Conservation (phyloP, 306 rosid genomes). For the Prunus padus region DNA sequence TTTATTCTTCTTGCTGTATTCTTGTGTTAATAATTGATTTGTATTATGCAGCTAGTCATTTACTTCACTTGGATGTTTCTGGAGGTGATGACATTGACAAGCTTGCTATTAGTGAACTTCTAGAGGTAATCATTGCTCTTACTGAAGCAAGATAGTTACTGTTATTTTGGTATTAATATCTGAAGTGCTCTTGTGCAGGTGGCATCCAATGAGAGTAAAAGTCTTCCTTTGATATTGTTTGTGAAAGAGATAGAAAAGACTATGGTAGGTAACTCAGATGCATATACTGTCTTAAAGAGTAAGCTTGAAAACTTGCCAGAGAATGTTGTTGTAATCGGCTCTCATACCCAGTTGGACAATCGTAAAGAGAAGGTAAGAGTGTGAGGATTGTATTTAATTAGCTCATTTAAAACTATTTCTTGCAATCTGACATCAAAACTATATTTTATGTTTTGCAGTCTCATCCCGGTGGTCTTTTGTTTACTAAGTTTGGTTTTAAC, state of each 20-base stretch:
- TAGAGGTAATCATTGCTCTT: conserved; percentile 59
- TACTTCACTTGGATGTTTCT: conserved; percentile 62
- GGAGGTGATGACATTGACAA: conserved; percentile 82
- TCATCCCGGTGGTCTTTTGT: conserved; percentile 79
- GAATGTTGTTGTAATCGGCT: conserved; percentile 82
- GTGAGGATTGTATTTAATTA: conserved; percentile 22
- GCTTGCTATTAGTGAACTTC: conserved; percentile 71
- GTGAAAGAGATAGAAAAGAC: conserved; percentile 89
- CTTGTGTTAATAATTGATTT: conserved; percentile 20
- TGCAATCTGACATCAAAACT: conserved; percentile 13
- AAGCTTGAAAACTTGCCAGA: conserved; percentile 72
- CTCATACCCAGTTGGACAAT: conserved; percentile 79
- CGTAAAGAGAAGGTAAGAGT: conserved; percentile 81
- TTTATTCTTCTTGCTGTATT: conserved; percentile 5
- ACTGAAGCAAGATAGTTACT: conserved; percentile 17
- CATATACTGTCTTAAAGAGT: conserved; percentile 51
- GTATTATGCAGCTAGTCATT: conserved; percentile 60
- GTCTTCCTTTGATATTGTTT: conserved; percentile 65
- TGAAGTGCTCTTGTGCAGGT: conserved; percentile 45
- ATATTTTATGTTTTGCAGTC: conserved; percentile 45
- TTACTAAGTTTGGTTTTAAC: conserved; percentile 83
- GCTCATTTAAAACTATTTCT: conserved; percentile 4
- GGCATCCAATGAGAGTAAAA: conserved; percentile 62
- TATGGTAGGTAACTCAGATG: conserved; percentile 60
- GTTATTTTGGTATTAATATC: conserved; percentile 26